A percentile compares a stretch with the other conserved stretches of the same genome.
Conservation (phyloP, 2,329 filamentous ascomycete species). For the Scedosporium apiospermum region DNA sequence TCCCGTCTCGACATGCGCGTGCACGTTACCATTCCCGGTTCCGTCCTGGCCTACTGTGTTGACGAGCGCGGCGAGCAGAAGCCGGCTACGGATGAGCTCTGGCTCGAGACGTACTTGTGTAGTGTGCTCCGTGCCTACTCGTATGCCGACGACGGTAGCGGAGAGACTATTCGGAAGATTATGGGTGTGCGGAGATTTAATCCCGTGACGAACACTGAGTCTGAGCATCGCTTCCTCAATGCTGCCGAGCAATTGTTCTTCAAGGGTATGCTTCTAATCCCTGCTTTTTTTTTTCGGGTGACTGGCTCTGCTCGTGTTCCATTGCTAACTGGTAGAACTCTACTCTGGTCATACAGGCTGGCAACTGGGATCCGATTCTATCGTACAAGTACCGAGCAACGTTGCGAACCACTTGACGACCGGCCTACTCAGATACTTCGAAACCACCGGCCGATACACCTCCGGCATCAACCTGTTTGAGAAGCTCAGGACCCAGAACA, state of each 20-base stretch:
- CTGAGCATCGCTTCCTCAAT: conserved; percentile 90
- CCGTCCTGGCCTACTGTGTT: conserved; percentile 93
- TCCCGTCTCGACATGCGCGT: conserved; percentile 97
- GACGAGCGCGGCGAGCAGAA: conserved; percentile 94
- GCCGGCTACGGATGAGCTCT: conserved; percentile 84
- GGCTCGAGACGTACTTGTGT: conserved; percentile 96
- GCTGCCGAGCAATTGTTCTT: conserved; percentile 94
- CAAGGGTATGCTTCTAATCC: conserved; percentile 50
- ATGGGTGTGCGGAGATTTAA: conserved; percentile 97
- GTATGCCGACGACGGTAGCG: conserved; percentile 91
- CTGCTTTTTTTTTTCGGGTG: too few species aligned
- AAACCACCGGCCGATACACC: conserved; percentile 86
- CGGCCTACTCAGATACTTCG: conserved; percentile 89
- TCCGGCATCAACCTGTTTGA: conserved; percentile 97
- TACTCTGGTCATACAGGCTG: conserved; percentile 48
- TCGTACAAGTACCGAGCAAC: conserved; percentile 94
- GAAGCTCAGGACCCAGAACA: conserved; percentile 81
- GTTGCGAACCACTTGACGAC: conserved; percentile 93
- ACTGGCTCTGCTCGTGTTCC: not conserved
- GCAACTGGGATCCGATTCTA: conserved; percentile 91
- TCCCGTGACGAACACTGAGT: conserved; percentile 95
- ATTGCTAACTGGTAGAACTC: not conserved
- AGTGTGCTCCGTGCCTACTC: conserved; percentile 90
- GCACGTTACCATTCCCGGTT: conserved; percentile 92
- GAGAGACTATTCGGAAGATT: conserved; percentile 91